Percentiles rank a stretch among this genome's conserved stretches.
phyloP scores from a whole-genome alignment of 2,329 filamentous ascomycete species.

The Pseudogymnoascus sp. region DNA sequence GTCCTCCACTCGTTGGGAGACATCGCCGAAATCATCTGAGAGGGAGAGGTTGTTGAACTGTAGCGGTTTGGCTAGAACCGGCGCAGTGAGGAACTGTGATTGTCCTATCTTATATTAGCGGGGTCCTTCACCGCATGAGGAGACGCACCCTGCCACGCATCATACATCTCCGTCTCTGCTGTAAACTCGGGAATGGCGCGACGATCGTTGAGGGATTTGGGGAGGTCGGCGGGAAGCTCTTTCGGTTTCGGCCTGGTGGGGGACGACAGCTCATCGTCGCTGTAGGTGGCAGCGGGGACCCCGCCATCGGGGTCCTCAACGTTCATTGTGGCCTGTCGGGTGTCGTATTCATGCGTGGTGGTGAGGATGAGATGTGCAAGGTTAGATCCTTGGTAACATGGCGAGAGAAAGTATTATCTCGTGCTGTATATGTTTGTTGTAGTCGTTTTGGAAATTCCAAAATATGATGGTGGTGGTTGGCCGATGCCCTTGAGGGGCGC shows the following conservation, averaged over 20 bases:
- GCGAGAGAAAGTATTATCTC: slow-evolving; percentile 5
- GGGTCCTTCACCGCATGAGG: slow-evolving; percentile 12
- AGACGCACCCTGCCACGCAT: slow-evolving; percentile 84
- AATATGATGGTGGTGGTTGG: slow-evolving; percentile 1
- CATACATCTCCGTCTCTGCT: slow-evolving; percentile 91
- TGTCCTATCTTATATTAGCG: slow-evolving; percentile 53
- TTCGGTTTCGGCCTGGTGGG: slow-evolving; percentile 31
- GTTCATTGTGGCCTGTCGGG: slow-evolving; percentile 44
- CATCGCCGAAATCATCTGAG: slow-evolving; percentile 58
- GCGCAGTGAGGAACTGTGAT: slow-evolving; percentile 87
- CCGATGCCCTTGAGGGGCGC: slow-evolving; percentile 1
- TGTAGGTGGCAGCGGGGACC: slow-evolving; percentile 42
- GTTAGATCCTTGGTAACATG: slow-evolving; percentile 10
- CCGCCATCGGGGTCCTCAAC: slow-evolving; percentile 41
- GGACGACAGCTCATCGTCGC: slow-evolving; percentile 38
- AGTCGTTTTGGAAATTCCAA: slow-evolving; percentile 4
- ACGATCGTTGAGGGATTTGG: slow-evolving; percentile 85
- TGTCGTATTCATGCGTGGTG: slow-evolving; percentile 20
- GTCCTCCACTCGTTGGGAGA: slow-evolving; percentile 42
- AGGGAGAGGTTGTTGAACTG: slow-evolving; percentile 75
- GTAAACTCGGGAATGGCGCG: slow-evolving; percentile 57
- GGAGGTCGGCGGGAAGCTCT: slow-evolving; percentile 72
- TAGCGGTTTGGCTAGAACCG: slow-evolving; percentile 74
- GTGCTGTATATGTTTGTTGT: background rate
- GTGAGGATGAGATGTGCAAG: slow-evolving; percentile 31